phyloP scores from a whole-genome alignment of 2,329 filamentous ascomycete species.

The Rasamsonia emersonii region DNA sequence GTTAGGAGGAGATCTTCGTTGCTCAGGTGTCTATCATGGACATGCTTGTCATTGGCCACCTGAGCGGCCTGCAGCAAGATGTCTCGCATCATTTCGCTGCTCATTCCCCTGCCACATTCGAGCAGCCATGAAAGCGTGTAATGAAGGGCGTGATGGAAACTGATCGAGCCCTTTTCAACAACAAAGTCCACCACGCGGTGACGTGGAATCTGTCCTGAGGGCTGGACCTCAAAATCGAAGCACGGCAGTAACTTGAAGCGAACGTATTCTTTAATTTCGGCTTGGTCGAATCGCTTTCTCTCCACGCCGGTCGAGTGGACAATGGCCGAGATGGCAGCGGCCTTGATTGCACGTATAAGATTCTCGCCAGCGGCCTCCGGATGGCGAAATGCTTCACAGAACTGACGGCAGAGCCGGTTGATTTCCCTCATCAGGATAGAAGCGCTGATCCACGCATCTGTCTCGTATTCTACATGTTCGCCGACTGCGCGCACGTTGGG shows the following conservation, averaged over 20 bases:
- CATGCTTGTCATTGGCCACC: slow-evolving; percentile 39
- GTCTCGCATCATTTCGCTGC: slow-evolving; percentile 55
- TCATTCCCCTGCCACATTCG: slow-evolving; percentile 74
- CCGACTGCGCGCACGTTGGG: slow-evolving; percentile 86
- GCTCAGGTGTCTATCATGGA: slow-evolving; percentile 49
- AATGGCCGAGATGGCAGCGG: slow-evolving; percentile 74
- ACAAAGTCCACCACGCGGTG: slow-evolving; percentile 75
- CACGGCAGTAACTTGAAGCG: slow-evolving; percentile 69
- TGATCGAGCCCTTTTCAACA: slow-evolving; percentile 83
- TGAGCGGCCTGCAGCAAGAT: slow-evolving; percentile 64
- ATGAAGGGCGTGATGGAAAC: slow-evolving; percentile 94
- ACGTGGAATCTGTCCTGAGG: slow-evolving; percentile 35
- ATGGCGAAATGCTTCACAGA: slow-evolving; percentile 76
- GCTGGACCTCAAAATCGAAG: slow-evolving; percentile 65
- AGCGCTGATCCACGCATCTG: slow-evolving; percentile 94
- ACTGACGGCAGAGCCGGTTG: slow-evolving; percentile 80
- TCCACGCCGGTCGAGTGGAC: slow-evolving; percentile 86
- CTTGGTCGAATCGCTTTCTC: slow-evolving; percentile 70
- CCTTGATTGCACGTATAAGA: slow-evolving; percentile 58
- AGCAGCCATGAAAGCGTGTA: slow-evolving; percentile 95
- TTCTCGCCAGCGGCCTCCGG: slow-evolving; percentile 54
- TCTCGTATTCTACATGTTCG: slow-evolving; percentile 97
- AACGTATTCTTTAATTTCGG: slow-evolving; percentile 80
- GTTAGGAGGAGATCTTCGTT: slow-evolving; percentile 76
- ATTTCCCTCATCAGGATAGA: slow-evolving; percentile 92